These are phyloP conservation scores for Collybia sp. DNA, from an alignment of 768 basidiomycete genomes.

Conservation along the genomic window DNA sequence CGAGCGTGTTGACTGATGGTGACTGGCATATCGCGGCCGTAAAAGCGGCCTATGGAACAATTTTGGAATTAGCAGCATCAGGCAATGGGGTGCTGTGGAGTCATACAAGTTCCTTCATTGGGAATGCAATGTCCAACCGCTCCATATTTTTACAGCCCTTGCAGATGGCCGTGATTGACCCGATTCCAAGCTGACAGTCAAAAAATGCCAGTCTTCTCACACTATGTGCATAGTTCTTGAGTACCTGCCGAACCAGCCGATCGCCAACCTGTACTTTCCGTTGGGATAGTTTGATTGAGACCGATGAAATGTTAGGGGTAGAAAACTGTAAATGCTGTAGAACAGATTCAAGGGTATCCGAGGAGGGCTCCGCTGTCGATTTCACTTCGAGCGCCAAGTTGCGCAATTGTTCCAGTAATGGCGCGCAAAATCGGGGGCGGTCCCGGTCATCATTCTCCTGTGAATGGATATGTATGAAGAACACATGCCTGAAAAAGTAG, in stretches of 20 bases:
- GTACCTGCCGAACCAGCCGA: slow-evolving; percentile 36
- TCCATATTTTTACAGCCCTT: slow-evolving; percentile 40
- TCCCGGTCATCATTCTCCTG: slow-evolving; percentile 20
- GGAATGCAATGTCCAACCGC: slow-evolving; percentile 45
- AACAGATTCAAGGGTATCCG: slow-evolving; percentile 22
- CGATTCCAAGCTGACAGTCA: slow-evolving; percentile 35
- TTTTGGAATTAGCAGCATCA: not conserved
- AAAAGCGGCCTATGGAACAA: slow-evolving; percentile 22
- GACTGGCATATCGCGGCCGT: slow-evolving; percentile 29
- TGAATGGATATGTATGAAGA: slow-evolving; percentile 18
- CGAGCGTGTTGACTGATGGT: slow-evolving; percentile 34
- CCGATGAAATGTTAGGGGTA: slow-evolving; percentile 28
- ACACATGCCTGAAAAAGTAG: slow-evolving; percentile 5
- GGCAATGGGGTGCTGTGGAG: not conserved
- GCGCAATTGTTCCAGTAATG: slow-evolving; percentile 16
- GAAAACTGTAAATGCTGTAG: slow-evolving; percentile 26
- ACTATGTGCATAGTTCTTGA: slow-evolving; percentile 34
- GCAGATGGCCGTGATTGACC: slow-evolving; percentile 36
- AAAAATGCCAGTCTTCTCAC: slow-evolving; percentile 42
- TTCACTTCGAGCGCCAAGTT: slow-evolving; percentile 22
- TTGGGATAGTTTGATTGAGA: slow-evolving; percentile 42
- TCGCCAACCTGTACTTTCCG: slow-evolving; percentile 30
- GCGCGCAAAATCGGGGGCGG: slow-evolving; percentile 17
- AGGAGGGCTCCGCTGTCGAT: slow-evolving; percentile 20
- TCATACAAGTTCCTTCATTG: slow-evolving; percentile 45